Evolutionary conservation across 495 filamentous ascomycete genomes (phyloP), one percentile per base, ranked within the genome.

Genomic region (Evernia prunastri): DNA sequence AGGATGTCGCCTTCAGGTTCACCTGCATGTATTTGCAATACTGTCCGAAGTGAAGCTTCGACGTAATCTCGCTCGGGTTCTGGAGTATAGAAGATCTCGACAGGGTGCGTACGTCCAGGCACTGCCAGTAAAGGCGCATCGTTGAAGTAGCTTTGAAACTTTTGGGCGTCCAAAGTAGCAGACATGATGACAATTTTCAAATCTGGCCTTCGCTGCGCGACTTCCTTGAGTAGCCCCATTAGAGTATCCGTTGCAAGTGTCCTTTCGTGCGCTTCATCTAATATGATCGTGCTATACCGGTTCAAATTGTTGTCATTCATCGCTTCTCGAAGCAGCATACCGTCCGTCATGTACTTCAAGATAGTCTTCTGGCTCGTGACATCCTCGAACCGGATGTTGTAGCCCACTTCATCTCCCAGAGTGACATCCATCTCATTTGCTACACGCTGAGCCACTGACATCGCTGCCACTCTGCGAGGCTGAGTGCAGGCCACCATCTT

Each of bases 311-410:
- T 87, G 74, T 99, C 95, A 77, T 96, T 86, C 95, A 99, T 99
- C 39, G 95, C 92, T 79, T 99, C 95, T 67, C 95, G 82, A 72
- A 97, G 79, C 68, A 99, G 84, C 94, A 97, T 97, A 86, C 95
- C 95, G 74, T 99, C 95, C 36, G 95, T 99, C 95, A 99, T 97
- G 79, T 99, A 99, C 79, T 97, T 99, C 57, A 99, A 79, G 45
- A 97, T 83, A 12, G 95, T 99, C 76, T 90, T 96, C 60, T 84
- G 82, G 51, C 90, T 82, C 0, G 95, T 97, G 77, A 87, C 90
- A 74, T 99, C 94, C 75, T 97, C 95, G 76, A 99, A 99, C 77
- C 95, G 91, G 70, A 99, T 97, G 75, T 89, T 97, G 80, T 97
- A 99, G 74, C 95, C 95, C 62, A 99, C 92, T 73, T 99, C 95